Conservation (phyloP, 805 yeast species). For the Kluyveromyces dobzhanskii region DNA sequence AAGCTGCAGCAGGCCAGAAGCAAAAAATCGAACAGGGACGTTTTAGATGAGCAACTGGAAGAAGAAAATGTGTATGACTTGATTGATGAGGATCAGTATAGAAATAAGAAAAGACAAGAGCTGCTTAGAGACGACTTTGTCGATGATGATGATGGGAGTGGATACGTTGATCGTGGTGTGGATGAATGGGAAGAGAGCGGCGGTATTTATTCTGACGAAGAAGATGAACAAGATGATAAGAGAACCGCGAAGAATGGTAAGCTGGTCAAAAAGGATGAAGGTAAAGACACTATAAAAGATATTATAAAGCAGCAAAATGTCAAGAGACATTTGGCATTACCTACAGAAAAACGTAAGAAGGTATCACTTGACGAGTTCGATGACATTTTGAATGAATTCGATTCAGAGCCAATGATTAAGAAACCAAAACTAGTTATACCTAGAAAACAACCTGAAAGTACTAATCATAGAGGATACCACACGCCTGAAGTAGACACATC, state of each 20-base stretch:
- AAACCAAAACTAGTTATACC: not conserved
- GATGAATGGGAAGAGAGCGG: slow-evolving; percentile 73
- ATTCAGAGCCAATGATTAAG: slow-evolving; percentile 16
- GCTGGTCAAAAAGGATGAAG: slow-evolving; percentile 8
- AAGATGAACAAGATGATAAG: slow-evolving; percentile 28
- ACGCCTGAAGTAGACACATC: slow-evolving; percentile 17
- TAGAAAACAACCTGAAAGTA: not conserved
- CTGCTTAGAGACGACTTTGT: slow-evolving; percentile 86
- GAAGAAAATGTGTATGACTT: slow-evolving; percentile 68
- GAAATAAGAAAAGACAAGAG: slow-evolving; percentile 70
- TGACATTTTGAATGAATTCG: slow-evolving; percentile 54
- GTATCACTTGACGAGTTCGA: slow-evolving; percentile 51
- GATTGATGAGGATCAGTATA: slow-evolving; percentile 71
- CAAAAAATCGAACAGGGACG: slow-evolving; percentile 15
- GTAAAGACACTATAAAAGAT: slow-evolving; percentile 30
- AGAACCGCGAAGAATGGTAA: slow-evolving; percentile 25
- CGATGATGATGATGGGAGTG: slow-evolving; percentile 89
- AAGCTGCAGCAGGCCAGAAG: slow-evolving; percentile 50
- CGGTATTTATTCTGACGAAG: slow-evolving; percentile 50
- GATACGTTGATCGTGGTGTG: slow-evolving; percentile 87
- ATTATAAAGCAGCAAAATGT: slow-evolving; percentile 44
- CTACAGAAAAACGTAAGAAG: slow-evolving; percentile 26
- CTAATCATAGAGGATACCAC: not conserved
- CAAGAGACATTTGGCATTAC: slow-evolving; percentile 32
- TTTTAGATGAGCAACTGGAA: slow-evolving; percentile 39